Conservation (phyloP, 306 rosid genomes). For the Inga laurina region DNA sequence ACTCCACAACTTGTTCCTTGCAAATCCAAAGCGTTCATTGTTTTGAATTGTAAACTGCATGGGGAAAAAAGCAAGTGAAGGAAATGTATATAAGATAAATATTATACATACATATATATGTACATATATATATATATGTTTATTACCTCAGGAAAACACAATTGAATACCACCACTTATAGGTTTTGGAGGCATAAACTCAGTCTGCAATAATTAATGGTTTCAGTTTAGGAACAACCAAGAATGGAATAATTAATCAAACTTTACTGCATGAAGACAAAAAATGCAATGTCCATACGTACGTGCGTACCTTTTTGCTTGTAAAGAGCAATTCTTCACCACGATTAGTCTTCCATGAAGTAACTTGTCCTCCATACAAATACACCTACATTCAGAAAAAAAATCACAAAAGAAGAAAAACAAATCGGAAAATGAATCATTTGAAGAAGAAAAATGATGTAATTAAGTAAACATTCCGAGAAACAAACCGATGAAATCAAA, state of each 20-base stretch:
- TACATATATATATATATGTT: background rate
- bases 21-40: conserved; percentile 78
- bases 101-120: background rate
- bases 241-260: background rate
- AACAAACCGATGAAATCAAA: too few relatives aligned
- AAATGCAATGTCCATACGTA: too few relatives aligned
- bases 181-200: conserved; percentile 68
- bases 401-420: too few relatives aligned
- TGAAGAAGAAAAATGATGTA: background rate
- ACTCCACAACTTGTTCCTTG: conserved; percentile 72
- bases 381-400: conserved; percentile 45
- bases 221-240: background rate
- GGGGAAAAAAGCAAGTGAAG: conserved; percentile 5
- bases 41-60: conserved; percentile 60
- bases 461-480: background rate
- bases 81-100: conserved; percentile 6
- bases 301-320: conserved; percentile 64
- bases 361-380: conserved; percentile 75
- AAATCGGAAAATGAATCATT: background rate
- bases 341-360: conserved; percentile 77
- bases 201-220: conserved; percentile 48
- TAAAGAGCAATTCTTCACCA: conserved; percentile 76
- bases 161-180: conserved; percentile 81
- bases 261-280: too few relatives aligned
- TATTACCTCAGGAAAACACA: conserved; percentile 79